These are phyloP conservation scores for Blastocladiella britannica DNA, from an alignment of 192 early-diverging fungal genomes.

Conservation along the genomic window DNA sequence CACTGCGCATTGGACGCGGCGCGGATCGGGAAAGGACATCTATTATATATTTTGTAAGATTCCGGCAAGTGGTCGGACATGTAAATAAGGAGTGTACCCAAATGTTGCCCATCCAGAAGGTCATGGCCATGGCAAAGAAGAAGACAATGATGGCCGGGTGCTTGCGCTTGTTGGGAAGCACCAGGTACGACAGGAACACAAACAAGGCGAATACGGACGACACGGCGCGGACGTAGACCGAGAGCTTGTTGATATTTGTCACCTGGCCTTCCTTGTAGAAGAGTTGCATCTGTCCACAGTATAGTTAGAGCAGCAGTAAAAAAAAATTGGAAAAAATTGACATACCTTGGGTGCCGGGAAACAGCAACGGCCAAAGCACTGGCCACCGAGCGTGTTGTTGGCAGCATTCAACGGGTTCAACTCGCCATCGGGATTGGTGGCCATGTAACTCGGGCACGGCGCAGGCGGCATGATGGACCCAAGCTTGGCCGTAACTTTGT, in stretches of 20 bases:
- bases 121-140: neutral
- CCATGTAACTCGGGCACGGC: neutral
- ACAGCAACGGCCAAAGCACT: neutral
- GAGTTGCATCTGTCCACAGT: neutral
- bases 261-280: neutral
- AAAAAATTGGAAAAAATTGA: no score
- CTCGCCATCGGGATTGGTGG: neutral
- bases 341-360: no score
- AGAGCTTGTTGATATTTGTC: neutral
- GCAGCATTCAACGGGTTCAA: neutral
- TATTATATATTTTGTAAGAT: no score
- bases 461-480: neutral
- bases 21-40: neutral
- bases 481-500: no score
- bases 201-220: neutral
- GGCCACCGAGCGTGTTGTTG: no score
- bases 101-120: neutral
- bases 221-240: neutral
- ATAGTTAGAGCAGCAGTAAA: no score
- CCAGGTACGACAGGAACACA: neutral
- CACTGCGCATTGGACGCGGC: neutral
- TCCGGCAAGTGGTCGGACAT: no score
- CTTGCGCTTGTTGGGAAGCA: neutral
- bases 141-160: neutral
- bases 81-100: no score